Evolutionary conservation across 257 asterid genomes (phyloP).

Genomic region (Ophiorrhiza pumila): DNA sequence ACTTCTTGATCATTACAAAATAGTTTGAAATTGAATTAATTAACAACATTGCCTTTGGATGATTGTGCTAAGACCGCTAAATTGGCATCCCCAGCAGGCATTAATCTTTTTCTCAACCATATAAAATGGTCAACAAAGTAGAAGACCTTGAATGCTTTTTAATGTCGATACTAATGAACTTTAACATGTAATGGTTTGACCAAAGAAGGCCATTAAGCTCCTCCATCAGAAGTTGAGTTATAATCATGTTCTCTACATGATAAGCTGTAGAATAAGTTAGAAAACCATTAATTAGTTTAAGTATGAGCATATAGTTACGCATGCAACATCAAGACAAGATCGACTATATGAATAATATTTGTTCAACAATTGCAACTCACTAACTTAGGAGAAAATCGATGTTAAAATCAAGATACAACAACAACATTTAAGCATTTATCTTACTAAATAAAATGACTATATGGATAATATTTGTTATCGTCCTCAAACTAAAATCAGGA

Average conservation of each 20-base stretch:
- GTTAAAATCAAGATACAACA: too few species aligned
- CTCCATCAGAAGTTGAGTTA: constrained; percentile 11
- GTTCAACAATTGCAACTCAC: too few species aligned
- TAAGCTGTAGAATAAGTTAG: background rate
- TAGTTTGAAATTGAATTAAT: background rate
- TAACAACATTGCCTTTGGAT: background rate
- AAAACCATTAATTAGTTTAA: too few species aligned
- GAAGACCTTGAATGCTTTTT: background rate
- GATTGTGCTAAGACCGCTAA: constrained; percentile 13
- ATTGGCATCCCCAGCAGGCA: constrained; percentile 8
- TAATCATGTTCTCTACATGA: background rate
- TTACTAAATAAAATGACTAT: too few species aligned
- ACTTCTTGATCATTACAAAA: background rate
- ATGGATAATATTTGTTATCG: too few species aligned
- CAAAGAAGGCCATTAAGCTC: background rate
- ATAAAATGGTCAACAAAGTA: constrained; percentile 23
- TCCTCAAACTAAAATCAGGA: too few species aligned
- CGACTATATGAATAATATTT: too few species aligned
- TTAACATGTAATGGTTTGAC: constrained; percentile 10
- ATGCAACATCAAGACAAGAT: too few species aligned
- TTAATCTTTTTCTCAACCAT: background rate
- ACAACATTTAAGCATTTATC: too few species aligned
- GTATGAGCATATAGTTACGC: too few species aligned
- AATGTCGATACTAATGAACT: background rate
- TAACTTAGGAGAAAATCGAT: too few species aligned